Base-by-base conservation (phyloP, 441 rosid species). In the Gossypium gossypioides region DNA sequence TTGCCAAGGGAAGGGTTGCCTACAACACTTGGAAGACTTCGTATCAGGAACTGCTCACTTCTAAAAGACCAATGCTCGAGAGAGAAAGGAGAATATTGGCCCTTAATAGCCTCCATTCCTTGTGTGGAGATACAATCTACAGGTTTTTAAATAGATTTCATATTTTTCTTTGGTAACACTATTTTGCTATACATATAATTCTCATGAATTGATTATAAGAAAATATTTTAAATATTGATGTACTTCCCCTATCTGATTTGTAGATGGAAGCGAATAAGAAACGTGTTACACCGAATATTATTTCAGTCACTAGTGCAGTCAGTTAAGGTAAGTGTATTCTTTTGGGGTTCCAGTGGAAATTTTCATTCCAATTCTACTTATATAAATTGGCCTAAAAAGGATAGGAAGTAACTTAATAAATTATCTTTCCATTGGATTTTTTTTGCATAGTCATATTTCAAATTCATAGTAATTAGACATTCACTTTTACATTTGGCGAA, bases 1-100 rank as follows among this genome's bases (percentile, higher is more conserved):
- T 59, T 74, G 4, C 66, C 72, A 55, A 40, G 24, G 12, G 48
- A 59, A 15, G 68, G 73, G 3, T 51, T 74, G 16, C 69, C 72
- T 3, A 46, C 24, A 32, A 54, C 58, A 46, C 77, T 74, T n/a
- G 61, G 50, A 52, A 21, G 19, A 16, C 48, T 74, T 40, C 8
- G 24, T 18, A 67, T 67, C 9, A 16, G 21, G 29, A 32, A 66
- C 12, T 74, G 72, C 16, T 46, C 37, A 3, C 55, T 24, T 12
- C 57, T 74, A 29, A 1, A 57, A 16, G 13, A 67, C 19, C 22
- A 9, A 3, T 74, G 65, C 58, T 22, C 50, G 18, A 44, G 27
- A 19, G 59, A 6, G 13, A 67, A 10, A 44, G 66, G 76, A 29
- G 66, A 22, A n/a, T 55, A 56, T 18, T 27, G 66, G 73, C 72